These are phyloP conservation scores for Candida neerlandica DNA, from an alignment of 1,139 yeast species.

Conservation along the genomic window DNA sequence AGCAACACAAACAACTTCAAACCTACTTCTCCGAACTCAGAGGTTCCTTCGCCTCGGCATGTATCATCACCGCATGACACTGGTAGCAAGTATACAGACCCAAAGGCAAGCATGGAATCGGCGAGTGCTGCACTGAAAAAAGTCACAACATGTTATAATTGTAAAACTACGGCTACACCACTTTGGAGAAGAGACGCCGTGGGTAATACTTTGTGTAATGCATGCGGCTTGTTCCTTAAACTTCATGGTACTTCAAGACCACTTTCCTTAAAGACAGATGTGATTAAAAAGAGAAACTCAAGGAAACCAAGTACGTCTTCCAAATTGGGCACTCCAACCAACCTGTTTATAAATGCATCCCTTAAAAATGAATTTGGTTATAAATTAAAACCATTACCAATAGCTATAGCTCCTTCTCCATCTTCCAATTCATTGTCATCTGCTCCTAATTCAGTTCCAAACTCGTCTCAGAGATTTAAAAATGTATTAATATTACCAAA, in stretches of 20 bases:
- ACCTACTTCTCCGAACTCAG: conserved; percentile 13
- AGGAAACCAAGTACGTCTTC: conserved; percentile 26
- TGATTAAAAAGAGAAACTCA: conserved; percentile 55
- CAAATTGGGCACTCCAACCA: conserved; percentile 3
- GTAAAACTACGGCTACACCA: conserved; percentile 59
- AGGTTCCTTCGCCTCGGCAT: conserved; percentile 11
- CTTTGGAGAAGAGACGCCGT: conserved; percentile 59
- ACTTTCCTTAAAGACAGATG: conserved; percentile 57
- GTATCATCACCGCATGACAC: neutral
- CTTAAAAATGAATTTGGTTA: conserved; percentile 7
- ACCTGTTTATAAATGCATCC: conserved; percentile 8
- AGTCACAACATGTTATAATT: conserved; percentile 33
- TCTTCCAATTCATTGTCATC: conserved; percentile 15
- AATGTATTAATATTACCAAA: conserved; percentile 49
- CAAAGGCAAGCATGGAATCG: neutral
- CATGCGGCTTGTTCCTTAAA: conserved; percentile 60
- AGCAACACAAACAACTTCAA: conserved; percentile 3
- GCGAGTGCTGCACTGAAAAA: neutral
- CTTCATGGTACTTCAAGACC: conserved; percentile 63
- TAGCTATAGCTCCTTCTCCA: conserved; percentile 11
- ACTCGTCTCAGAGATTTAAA: conserved; percentile 28
- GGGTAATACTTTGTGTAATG: conserved; percentile 61
- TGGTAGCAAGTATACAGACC: neutral
- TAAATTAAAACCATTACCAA: conserved; percentile 8
- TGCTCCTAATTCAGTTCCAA: conserved; percentile 13